phyloP scores from a whole-genome alignment of 2,329 filamentous ascomycete species.

The Claviceps sp. region DNA sequence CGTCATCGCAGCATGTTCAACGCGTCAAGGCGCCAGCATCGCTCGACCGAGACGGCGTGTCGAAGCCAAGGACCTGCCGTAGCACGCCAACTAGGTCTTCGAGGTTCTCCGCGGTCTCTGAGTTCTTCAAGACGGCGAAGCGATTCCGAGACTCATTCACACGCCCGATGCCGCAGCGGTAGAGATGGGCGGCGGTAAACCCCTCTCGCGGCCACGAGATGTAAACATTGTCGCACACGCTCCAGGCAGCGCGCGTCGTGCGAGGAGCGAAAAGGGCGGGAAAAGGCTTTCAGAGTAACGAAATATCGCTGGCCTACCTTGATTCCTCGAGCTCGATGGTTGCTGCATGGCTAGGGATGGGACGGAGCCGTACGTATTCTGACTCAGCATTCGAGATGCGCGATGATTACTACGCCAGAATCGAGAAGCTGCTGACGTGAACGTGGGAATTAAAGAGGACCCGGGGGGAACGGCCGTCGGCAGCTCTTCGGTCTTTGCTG shows the following conservation, averaged over 20 bases:
- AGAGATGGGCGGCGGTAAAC: not conserved
- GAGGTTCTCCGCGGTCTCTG: not conserved
- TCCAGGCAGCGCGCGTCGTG: not conserved
- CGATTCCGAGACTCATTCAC: not conserved
- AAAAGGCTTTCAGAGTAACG: slow-evolving; percentile 5
- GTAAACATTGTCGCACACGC: not conserved
- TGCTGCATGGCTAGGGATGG: slow-evolving; percentile 9
- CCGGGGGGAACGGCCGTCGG: not conserved
- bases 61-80: not conserved
- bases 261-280: not conserved
- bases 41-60: not conserved
- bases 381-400: slow-evolving; percentile 13
- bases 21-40: not conserved
- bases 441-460: slow-evolving; percentile 9
- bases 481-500: not conserved
- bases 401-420: slow-evolving; percentile 12
- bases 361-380: slow-evolving; percentile 6
- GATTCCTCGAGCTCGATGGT: slow-evolving; percentile 10
- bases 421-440: slow-evolving; percentile 12
- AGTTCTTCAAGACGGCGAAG: not conserved
- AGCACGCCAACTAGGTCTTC: not conserved
- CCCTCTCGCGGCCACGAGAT: not conserved
- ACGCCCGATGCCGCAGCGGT: not conserved
- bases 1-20: not conserved
- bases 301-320: slow-evolving; percentile 9